A percentile compares a stretch with the other conserved stretches of the same genome.
Conservation (phyloP, 331 rosid species). For the Saraca asoca region DNA sequence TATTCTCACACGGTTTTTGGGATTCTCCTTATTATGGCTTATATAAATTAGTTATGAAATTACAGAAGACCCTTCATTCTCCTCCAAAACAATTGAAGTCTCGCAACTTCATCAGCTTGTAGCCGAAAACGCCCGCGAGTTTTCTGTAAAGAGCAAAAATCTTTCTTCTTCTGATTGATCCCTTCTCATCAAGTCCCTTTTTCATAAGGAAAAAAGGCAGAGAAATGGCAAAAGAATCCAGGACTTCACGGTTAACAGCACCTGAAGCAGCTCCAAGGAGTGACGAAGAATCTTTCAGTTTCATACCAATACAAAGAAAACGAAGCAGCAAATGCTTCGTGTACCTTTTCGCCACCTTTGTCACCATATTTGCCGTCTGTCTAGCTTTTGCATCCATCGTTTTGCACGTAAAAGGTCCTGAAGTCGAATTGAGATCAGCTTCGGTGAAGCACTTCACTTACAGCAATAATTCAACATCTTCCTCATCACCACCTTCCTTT, state of each 20-base stretch:
- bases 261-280: not conserved
- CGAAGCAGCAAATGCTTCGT: constrained; percentile 38
- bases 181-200: no score
- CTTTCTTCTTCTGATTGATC: no score
- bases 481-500: constrained; percentile 20
- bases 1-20: no score
- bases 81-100: no score
- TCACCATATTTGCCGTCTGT: constrained; percentile 18
- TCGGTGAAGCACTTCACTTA: constrained; percentile 15
- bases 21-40: no score
- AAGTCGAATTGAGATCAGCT: constrained; percentile 20
- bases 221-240: not conserved
- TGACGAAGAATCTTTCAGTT: not conserved
- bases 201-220: no score
- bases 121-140: no score
- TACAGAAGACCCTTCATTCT: no score
- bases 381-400: constrained; percentile 23
- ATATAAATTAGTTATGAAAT: no score
- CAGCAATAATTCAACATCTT: not conserved
- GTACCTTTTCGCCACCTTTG: constrained; percentile 3
- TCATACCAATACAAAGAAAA: not conserved
- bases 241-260: not conserved
- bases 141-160: no score
- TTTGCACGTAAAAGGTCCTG: constrained; percentile 20
- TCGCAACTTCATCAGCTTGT: no score